Evolutionary conservation across 179 eudicot genomes (phyloP), one percentile per base, ranked within the genome.

Genomic region (Amaranthus tricolor): DNA sequence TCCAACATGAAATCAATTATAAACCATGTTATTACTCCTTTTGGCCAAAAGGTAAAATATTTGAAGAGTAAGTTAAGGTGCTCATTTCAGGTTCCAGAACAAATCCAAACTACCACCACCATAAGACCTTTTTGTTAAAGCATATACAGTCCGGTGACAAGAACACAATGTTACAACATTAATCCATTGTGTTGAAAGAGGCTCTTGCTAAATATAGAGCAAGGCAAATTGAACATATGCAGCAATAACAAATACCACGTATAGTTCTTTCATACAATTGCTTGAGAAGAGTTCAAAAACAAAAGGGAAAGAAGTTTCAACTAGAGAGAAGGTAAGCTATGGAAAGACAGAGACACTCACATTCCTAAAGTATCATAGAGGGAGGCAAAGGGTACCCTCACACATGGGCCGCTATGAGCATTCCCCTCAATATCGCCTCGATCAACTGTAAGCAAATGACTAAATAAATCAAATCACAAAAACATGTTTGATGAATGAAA

Each of bases 331-430:
- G 40, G 7, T 8, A 20, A 61, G 31, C 14, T 20, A 20, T 44
- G 11, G 49, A 48, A 19, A 14, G 55, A 20, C 9, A 24, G 17
- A 13, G 59, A 13, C 67, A 89, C 98, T 92, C 80, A 92, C 97
- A 84, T 90, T 89, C 95, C 91, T 83, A 95, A 89, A 75, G 93
- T 87, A 82, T 95, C 99, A 85, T 84, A 92, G 17, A 95, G 93
- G 70, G 90, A 85, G 69, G 97, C 97, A 88, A 92, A 95, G 72
- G 97, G 86, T 73, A 95, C 62, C 85, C 95, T 93, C 77, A 89
- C 89, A 83, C 86, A 81, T 51, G 90, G 85, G 64, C 87, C 93
- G 86, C 72, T 68, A 17, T 85, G 88, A 71, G 90, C 93, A 82
- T 88, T 90, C 52, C 93, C 91, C 79, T 90, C 97, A 72, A 89